Evolutionary conservation across 768 basidiomycete species (phyloP), one percentile per base, ranked within the genome.

Genomic region (Epithele typhae): DNA sequence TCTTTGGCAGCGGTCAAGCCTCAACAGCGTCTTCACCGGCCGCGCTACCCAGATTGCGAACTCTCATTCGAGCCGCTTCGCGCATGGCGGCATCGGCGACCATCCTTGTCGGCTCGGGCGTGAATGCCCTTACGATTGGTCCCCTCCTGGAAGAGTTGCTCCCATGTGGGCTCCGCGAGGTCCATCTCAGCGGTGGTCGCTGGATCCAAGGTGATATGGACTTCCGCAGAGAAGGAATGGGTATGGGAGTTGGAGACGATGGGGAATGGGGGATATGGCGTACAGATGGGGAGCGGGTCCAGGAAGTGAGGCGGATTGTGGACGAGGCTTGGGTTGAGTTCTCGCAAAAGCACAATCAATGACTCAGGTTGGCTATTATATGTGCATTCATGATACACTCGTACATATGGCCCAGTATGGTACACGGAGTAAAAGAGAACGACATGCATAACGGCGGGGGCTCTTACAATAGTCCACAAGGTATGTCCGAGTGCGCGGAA

Each of bases 61-160:
- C 51, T n/a, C 45, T 61, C 22, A 46, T 56, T 22, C 52, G 43
- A 39, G 54, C 30, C 25, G 53, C 17, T 36, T 52, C 46, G 19
- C 40, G 37, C 30, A 50, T 48, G 37, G 47, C 46, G n/a, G 44
- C 32, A 4, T 72, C 89, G 38, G 48, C 50, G 14, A 46, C 23
- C 8, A 75, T 92, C 40, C 75, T 91, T 52, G 83, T 87, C 3
- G 89, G 89, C 4, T 84, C 86, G 10, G 88, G 89, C 1, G 79
- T 92, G 45, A 87, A 84, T 53, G 60, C 71, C 6, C 56, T 68
- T 8, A 87, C 77, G 1, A 65, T 82, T n/a, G 60, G 66, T 1
- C 42, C 53, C 10, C 37, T 92, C 25, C 66, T 87, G 40, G 56
- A 71, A 18, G 54, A 64, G 17, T 67, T 90, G 30, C 55, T 79